A percentile compares a stretch with the other conserved stretches of the same genome.
Evolutionary conservation across 352 stramenopile species (phyloP).

Genomic region (Halophytophthora batemanensis): DNA sequence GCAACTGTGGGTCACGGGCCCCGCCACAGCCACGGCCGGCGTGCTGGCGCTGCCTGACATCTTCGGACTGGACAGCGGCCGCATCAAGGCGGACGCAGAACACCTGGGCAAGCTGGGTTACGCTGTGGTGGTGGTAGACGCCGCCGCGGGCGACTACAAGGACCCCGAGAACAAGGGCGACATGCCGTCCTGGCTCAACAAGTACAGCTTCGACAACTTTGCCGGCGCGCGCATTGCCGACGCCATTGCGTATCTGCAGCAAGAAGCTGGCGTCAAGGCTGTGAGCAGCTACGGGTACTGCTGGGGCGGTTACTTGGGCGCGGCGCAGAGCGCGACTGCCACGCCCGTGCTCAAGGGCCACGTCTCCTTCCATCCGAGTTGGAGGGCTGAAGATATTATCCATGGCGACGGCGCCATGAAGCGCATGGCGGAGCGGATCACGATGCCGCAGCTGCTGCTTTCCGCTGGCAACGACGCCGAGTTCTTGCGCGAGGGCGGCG

Average conservation of each 20-base stretch:
- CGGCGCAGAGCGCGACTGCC: slow-evolving; percentile 1
- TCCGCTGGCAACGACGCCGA: slow-evolving; percentile 39
- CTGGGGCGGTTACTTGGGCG: slow-evolving; percentile 34
- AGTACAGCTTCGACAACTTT: slow-evolving; percentile 16
- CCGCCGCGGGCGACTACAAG: slow-evolving; percentile 34
- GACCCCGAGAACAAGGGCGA: not conserved
- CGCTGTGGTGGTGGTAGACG: slow-evolving; percentile 41
- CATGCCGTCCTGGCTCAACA: slow-evolving; percentile 9
- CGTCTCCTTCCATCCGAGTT: slow-evolving; percentile 31
- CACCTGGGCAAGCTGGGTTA: slow-evolving; percentile 43
- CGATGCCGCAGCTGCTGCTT: slow-evolving; percentile 41
- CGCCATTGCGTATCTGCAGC: slow-evolving; percentile 27
- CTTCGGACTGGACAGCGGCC: slow-evolving; percentile 46
- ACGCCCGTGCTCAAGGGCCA: slow-evolving; percentile 21
- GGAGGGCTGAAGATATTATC: slow-evolving; percentile 18
- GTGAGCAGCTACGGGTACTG: slow-evolving; percentile 41
- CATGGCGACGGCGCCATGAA: slow-evolving; percentile 27
- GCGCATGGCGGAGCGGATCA: slow-evolving; percentile 35
- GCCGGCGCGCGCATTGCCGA: slow-evolving; percentile 8
- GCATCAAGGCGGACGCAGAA: slow-evolving; percentile 48
- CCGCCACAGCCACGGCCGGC: slow-evolving; percentile 21
- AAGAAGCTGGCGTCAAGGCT: slow-evolving; percentile 16
- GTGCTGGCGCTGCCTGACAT: slow-evolving; percentile 48
- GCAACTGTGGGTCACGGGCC: slow-evolving; percentile 35
- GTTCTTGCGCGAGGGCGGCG: slow-evolving; percentile 28